A percentile compares a stretch with the other conserved stretches of the same genome.
phyloP scores from a whole-genome alignment of 352 stramenopile genomes.

The Phytophthora sp. region DNA sequence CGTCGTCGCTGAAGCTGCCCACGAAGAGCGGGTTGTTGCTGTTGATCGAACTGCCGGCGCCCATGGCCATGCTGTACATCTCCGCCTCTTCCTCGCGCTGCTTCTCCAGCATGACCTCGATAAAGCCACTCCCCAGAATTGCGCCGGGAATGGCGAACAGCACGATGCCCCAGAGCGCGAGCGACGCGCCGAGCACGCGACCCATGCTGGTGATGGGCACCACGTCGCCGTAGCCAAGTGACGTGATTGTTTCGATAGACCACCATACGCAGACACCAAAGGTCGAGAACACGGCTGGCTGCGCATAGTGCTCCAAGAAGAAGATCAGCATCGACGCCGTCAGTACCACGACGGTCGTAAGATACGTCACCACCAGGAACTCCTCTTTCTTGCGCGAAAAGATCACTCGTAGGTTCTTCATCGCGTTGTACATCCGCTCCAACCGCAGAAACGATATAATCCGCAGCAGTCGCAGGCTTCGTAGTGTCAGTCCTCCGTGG shows the following conservation, averaged over 20 bases:
- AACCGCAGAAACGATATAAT: slow-evolving; percentile 65
- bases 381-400: slow-evolving; percentile 70
- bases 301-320: slow-evolving; percentile 60
- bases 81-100: slow-evolving; percentile 53
- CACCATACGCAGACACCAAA: slow-evolving; percentile 63
- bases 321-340: slow-evolving; percentile 69
- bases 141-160: slow-evolving; percentile 72
- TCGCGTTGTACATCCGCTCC: slow-evolving; percentile 67
- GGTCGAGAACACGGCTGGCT: slow-evolving; percentile 56
- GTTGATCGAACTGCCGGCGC: slow-evolving; percentile 13
- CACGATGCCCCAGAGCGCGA: slow-evolving; percentile 63
- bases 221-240: slow-evolving; percentile 68
- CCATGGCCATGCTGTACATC: slow-evolving; percentile 39
- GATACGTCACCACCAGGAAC: slow-evolving; percentile 63
- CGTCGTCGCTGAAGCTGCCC: slow-evolving; percentile 26
- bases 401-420: slow-evolving; percentile 60
- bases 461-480: slow-evolving; percentile 60
- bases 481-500: slow-evolving; percentile 50
- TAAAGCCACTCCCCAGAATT: slow-evolving; percentile 65
- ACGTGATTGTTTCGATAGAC: slow-evolving; percentile 71
- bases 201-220: slow-evolving; percentile 54
- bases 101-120: slow-evolving; percentile 76
- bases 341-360: slow-evolving; percentile 59
- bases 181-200: slow-evolving; percentile 42
- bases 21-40: slow-evolving; percentile 27